A percentile compares a stretch with the other conserved stretches of the same genome.
phyloP scores from a whole-genome alignment of 768 basidiomycete genomes.

The Tulasnella sp. region DNA sequence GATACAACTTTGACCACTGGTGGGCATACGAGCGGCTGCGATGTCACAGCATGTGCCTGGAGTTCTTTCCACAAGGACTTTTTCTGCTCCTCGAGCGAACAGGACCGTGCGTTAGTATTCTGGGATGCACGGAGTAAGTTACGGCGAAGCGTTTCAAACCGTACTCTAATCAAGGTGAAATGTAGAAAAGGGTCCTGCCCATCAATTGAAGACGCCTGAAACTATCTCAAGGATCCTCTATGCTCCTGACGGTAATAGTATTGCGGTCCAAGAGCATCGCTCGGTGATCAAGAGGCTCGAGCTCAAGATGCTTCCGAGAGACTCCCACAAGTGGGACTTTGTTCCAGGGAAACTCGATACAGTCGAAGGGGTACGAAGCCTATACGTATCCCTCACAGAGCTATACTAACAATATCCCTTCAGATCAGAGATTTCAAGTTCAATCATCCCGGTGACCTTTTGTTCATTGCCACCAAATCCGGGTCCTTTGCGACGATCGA shows the following conservation, averaged over 20 bases:
- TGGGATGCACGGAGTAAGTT: slow-evolving; percentile 25
- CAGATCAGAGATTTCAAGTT: slow-evolving; percentile 25
- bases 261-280: slow-evolving; percentile 7
- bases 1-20: slow-evolving; percentile 1
- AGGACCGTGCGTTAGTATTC: slow-evolving; percentile 12
- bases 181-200: slow-evolving; percentile 16
- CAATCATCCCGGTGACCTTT: slow-evolving; percentile 22
- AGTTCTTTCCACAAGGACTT: slow-evolving; percentile 22
- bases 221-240: not conserved
- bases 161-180: not conserved
- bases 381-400: no score
- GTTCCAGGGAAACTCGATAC: not conserved
- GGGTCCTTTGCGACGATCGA: slow-evolving; percentile 10
- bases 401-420: not conserved
- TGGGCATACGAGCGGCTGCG: not conserved
- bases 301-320: not conserved
- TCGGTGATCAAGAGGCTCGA: slow-evolving; percentile 2
- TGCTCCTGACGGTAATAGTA: slow-evolving; percentile 20
- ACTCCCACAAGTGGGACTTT: not conserved
- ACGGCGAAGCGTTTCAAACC: not conserved
- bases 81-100: slow-evolving; percentile 23
- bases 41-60: slow-evolving; percentile 19
- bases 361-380: slow-evolving; percentile 6
- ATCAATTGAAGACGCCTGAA: not conserved
- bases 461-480: slow-evolving; percentile 19